Conservation (phyloP, 1,139 yeast species). For the Hemisphaericaspora lyxosophila region DNA sequence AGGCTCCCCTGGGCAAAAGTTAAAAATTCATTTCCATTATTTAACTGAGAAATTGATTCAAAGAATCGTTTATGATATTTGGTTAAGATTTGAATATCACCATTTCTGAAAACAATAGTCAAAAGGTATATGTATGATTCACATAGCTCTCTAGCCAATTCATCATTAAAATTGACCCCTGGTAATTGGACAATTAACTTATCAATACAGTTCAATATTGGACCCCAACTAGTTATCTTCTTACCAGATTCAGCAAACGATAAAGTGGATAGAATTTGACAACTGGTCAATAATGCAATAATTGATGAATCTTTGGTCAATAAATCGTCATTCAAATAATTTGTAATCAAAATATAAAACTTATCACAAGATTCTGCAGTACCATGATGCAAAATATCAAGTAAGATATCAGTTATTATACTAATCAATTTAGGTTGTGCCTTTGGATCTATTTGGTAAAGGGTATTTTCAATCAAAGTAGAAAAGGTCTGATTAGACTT, state of each 20-base stretch:
- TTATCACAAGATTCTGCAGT: constrained; percentile 51
- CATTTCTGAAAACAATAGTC: constrained; percentile 56
- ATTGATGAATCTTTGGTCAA: constrained; percentile 13
- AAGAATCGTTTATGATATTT: constrained; percentile 46
- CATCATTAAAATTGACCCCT: neutral
- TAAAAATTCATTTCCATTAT: constrained; percentile 40
- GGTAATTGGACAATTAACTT: constrained; percentile 11
- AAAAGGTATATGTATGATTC: constrained; percentile 43
- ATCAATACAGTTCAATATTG: constrained; percentile 18
- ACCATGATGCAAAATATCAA: constrained; percentile 65
- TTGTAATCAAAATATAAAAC: constrained; percentile 39
- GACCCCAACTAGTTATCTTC: constrained; percentile 51
- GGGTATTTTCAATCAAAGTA: constrained; percentile 39
- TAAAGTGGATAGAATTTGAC: constrained; percentile 41
- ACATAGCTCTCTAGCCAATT: constrained; percentile 15
- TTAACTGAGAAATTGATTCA: constrained; percentile 29
- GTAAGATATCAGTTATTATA: constrained; percentile 57
- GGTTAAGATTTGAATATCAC: constrained; percentile 51
- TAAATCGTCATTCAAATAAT: constrained; percentile 19
- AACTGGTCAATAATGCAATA: constrained; percentile 17
- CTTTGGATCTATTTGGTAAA: constrained; percentile 18
- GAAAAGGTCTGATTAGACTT: constrained; percentile 54
- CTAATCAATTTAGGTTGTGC: constrained; percentile 27
- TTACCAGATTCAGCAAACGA: constrained; percentile 69
- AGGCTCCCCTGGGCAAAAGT: constrained; percentile 51